These are phyloP conservation scores for Aspergillus diversus DNA, from an alignment of 495 filamentous ascomycete genomes.

Conservation along the genomic window DNA sequence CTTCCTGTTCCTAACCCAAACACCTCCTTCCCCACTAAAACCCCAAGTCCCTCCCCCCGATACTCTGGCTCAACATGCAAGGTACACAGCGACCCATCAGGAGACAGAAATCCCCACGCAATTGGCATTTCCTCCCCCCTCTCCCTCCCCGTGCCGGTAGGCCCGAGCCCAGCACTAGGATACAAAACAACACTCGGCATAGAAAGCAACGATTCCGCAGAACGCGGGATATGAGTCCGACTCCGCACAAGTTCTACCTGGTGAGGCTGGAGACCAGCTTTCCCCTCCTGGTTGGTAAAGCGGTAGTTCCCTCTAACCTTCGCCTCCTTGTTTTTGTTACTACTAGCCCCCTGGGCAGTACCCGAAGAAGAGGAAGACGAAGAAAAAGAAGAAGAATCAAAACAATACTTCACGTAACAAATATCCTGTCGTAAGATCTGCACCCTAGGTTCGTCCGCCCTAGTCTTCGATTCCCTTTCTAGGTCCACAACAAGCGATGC, in stretches of 20 bases:
- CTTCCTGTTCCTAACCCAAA: constrained; percentile 36
- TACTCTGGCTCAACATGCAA: constrained; percentile 55
- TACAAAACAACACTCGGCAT: constrained; percentile 44
- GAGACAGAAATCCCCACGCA: constrained; percentile 48
- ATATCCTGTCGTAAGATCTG: constrained; percentile 1
- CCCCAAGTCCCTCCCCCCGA: constrained; percentile 49
- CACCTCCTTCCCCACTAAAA: constrained; percentile 39
- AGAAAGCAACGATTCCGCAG: constrained; percentile 31
- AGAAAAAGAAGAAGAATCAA: background rate
- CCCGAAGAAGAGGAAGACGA: background rate
- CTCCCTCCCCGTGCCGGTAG: background rate
- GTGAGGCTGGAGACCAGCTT: constrained; percentile 25
- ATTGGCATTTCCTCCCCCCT: constrained; percentile 38
- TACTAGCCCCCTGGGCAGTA: no score
- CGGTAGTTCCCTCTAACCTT: constrained; percentile 39
- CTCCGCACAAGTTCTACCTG: constrained; percentile 44
- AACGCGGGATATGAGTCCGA: constrained; percentile 45
- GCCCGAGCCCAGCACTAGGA: background rate
- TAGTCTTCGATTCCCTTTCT: background rate
- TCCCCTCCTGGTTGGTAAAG: constrained; percentile 31
- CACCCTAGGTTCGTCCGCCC: background rate
- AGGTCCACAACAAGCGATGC: constrained; percentile 20
- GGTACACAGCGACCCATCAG: constrained; percentile 51
- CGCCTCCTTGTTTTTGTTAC: background rate
- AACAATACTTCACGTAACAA: constrained; percentile 15